Percentiles rank a stretch among this genome's conserved stretches.
These are phyloP conservation scores for Fraxinus sp. DNA, from an alignment of 305 asterid genomes.

Conservation along the genomic window DNA sequence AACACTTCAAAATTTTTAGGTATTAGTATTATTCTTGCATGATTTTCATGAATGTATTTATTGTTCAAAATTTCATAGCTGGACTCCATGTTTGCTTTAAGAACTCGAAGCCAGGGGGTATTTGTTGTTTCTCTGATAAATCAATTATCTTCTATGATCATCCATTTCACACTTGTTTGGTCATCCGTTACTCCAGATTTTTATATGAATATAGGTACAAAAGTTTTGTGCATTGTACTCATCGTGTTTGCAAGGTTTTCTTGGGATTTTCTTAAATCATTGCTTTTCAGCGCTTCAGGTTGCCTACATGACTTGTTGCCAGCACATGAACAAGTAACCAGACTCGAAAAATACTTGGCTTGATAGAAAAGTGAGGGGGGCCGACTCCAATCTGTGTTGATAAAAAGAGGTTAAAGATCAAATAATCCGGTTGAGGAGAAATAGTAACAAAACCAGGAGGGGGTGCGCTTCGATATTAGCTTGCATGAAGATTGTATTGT, in stretches of 20 bases:
- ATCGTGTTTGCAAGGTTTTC: background rate
- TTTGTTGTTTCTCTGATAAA: background rate
- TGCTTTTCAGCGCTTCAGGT: slow-evolving; percentile 16
- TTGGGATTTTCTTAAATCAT: background rate
- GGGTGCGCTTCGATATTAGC: background rate
- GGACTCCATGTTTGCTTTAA: background rate
- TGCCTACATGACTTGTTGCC: slow-evolving; percentile 11
- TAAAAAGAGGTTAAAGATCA: slow-evolving; percentile 11
- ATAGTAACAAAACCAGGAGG: background rate
- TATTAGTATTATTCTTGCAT: too few species aligned
- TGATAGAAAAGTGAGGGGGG: slow-evolving; percentile 2
- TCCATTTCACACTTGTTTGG: background rate
- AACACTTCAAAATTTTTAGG: too few species aligned
- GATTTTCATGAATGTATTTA: background rate
- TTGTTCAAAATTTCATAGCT: background rate
- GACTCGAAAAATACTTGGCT: slow-evolving; percentile 6
- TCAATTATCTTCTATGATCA: background rate
- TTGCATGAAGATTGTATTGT: slow-evolving; percentile 4
- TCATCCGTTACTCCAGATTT: background rate
- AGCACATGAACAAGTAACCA: slow-evolving; percentile 15
- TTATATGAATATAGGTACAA: background rate
- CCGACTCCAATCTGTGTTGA: slow-evolving; percentile 6
- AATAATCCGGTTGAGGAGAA: background rate
- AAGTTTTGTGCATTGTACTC: background rate
- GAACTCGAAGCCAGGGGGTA: background rate